Conservation (phyloP, 805 yeast species). For the Metschnikowia hibisci region DNA sequence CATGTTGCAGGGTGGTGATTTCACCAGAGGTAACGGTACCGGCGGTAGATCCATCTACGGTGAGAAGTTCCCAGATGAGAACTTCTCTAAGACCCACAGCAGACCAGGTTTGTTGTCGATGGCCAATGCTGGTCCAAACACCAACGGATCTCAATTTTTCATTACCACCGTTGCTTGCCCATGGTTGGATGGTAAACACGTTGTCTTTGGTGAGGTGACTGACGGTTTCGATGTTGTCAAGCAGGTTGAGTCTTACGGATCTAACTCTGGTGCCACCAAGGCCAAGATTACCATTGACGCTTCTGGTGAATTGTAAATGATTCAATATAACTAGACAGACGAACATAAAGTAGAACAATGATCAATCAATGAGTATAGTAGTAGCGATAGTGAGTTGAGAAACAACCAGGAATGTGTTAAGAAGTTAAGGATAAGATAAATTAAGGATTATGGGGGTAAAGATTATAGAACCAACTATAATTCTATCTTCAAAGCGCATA, state of each 20-base stretch:
- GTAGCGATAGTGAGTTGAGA: too few relatives aligned
- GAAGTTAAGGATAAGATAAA: too few relatives aligned
- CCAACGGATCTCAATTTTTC: constrained; percentile 97
- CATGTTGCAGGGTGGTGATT: constrained; percentile 93
- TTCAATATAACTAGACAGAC: neutral
- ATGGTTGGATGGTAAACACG: constrained; percentile 94
- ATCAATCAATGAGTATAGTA: too few relatives aligned
- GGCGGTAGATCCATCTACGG: constrained; percentile 93
- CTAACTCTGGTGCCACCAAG: constrained; percentile 61
- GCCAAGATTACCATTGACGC: constrained; percentile 61
- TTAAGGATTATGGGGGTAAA: too few relatives aligned
- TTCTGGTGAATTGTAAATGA: constrained; percentile 52
- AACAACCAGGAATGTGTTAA: too few relatives aligned
- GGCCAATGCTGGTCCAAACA: constrained; percentile 99
- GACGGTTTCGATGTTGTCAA: constrained; percentile 84
- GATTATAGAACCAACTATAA: too few relatives aligned
- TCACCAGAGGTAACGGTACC: constrained; percentile 73
- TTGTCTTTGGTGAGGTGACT: constrained; percentile 87
- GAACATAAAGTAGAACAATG: too few relatives aligned
- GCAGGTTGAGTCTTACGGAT: constrained; percentile 75
- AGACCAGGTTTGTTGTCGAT: constrained; percentile 87
- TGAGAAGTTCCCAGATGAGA: constrained; percentile 84
- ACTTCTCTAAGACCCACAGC: constrained; percentile 70
- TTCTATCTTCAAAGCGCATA: too few relatives aligned
- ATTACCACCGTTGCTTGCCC: constrained; percentile 85